Evolutionary conservation across 2,329 filamentous ascomycete genomes (phyloP), one percentile per base, ranked within the genome.

Genomic region (Claviceps lovelessii): DNA sequence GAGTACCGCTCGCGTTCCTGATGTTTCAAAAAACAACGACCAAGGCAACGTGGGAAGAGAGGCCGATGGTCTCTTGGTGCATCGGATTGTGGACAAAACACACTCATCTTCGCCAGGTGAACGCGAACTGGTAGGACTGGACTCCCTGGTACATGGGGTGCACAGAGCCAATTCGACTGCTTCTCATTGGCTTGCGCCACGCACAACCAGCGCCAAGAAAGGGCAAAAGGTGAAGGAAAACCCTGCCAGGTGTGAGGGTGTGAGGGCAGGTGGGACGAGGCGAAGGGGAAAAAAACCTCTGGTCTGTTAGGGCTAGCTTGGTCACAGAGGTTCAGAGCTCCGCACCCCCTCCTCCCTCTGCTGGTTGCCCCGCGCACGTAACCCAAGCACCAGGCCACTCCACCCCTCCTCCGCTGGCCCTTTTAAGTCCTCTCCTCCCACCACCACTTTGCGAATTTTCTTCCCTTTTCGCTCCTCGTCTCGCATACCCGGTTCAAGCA

Each of bases 401-500:
- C 64, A 57, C 61, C 62, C 52, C 60, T 62, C 61, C 57, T 59
- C 61, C 61, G 55, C 58, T 58, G 58, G 58, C 67, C 61, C 53
- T 68, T 70, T 70, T 69, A 70, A 70, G 67, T 65, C 66, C 64
- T 64, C 61, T 66, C 63, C 65, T 66, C 68, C 68, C 68, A 64
- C 69, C 65, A 58, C 61, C 63, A 58, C 58, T 61, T 65, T 69
- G 64, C 50, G 60, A 60, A 62, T 60, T 65, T 67, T 70, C 67
- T 59, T 66, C 63, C 61, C 60, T 64, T 68, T 68, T 62, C 64
- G 65, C 66, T 70, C 69, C 62, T 71, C 65, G 68, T 71, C 69
- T 69, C 67, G 68, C 69, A 71, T 70, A 71, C 69, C 69, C 67
- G 68, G 68, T 71, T 70, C 68, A 70, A 70, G 68, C 68, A 69